Base-by-base conservation (phyloP, 805 yeast species). In the Yarrowia sp. region DNA sequence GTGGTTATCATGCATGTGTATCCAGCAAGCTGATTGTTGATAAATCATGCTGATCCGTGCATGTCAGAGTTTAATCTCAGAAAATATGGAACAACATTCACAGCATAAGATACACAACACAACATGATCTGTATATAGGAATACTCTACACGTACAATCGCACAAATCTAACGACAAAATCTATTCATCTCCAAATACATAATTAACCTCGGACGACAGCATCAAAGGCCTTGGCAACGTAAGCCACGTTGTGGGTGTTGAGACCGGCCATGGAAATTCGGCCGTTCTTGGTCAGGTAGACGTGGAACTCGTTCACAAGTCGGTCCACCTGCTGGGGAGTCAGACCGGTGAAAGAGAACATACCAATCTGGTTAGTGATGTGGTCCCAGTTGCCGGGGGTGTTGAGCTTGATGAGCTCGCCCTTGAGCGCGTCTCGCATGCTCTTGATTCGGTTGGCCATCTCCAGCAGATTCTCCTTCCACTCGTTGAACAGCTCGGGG, bases 311-410 rank as follows among this genome's bases (percentile, higher is more conserved):
- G 61, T 83, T 80, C 74, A 89, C 87, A 72, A 93, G 81, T 68
- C 80, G 77, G 66, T 84, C 80, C 57, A 90, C 93, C 78, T 92
- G 96, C 58, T 83, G 85, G 50, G 84, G 79, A 36, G 77, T 74
- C 68, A 93, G 82, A 8, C 97, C 97, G 39, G 98, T 92, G 80
- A 83, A 93, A 72, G 93, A 90, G 78, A 93, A 93, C 98, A 93
- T 93, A 71, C 99, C 99, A 75, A 93, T 88, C 77, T 93, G 98
- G 73, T 86, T 83, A 65, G 89, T 80, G 71, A 93, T 82, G 74
- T 90, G 96, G 64, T 87, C 88, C 98, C 98, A 93, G 75, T 85
- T 81, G 70, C 87, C 82, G 73, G 78, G 81, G 74, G 85, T 79
- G 73, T 80, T 85, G 67, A 77, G 80, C 68, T 65, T 73, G 79